Evolutionary conservation across 805 yeast genomes (phyloP).

Genomic region (Saccharomycopsis selenospora): DNA sequence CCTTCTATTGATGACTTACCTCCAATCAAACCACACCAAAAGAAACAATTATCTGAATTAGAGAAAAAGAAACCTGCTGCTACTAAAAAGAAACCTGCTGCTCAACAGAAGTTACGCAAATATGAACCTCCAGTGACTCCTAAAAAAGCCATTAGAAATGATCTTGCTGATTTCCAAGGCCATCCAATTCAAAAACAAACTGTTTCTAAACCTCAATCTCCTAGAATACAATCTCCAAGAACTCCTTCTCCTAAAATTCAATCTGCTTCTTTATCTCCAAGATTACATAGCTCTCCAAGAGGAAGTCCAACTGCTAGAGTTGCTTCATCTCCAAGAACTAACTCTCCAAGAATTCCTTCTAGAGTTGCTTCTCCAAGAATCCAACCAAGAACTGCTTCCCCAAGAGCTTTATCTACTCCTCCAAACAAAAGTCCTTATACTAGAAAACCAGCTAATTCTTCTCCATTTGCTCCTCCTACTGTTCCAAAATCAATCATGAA

Average conservation of each 20-base stretch:
- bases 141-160: neutral
- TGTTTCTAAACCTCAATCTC: neutral
- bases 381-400: no score
- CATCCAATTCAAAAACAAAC: neutral
- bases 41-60: neutral
- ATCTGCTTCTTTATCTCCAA: neutral
- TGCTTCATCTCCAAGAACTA: neutral
- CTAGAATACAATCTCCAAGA: conserved; percentile 1
- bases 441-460: neutral
- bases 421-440: neutral
- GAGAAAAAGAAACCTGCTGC: no score
- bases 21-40: neutral
- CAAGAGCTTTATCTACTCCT: neutral
- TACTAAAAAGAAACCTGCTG: neutral
- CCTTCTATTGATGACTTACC: neutral
- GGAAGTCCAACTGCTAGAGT: neutral
- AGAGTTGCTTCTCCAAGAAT: neutral
- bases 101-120: no score
- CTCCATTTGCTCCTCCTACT: neutral
- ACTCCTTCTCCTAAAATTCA: neutral
- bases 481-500: neutral
- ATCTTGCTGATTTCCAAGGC: neutral
- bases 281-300: no score
- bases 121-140: conserved; percentile 1
- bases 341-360: neutral